These are phyloP conservation scores for Colletotrichum australisinense DNA, from an alignment of 2,329 filamentous ascomycete genomes.

Conservation along the genomic window DNA sequence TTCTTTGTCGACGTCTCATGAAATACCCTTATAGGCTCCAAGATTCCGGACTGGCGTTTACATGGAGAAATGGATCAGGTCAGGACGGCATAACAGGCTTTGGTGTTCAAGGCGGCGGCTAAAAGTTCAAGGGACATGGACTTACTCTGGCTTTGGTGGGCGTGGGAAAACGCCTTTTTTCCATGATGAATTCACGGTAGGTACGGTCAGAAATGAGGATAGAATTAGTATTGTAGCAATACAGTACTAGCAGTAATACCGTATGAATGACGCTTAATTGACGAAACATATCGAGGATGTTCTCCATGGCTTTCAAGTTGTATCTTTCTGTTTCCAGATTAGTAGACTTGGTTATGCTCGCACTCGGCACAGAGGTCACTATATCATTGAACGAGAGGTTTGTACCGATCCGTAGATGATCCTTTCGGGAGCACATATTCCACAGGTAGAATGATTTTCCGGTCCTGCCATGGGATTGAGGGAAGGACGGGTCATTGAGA, in stretches of 20 bases:
- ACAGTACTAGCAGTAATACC: background rate
- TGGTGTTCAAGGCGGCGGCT: conserved; percentile 2
- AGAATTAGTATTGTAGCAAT: background rate
- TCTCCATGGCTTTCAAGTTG: background rate
- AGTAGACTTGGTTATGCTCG: background rate
- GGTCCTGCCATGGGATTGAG: background rate
- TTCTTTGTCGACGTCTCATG: conserved; percentile 1
- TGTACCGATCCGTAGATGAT: background rate
- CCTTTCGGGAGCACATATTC: background rate
- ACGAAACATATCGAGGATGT: background rate
- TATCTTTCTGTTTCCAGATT: background rate
- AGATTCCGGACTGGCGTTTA: conserved; percentile 9
- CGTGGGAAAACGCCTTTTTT: background rate
- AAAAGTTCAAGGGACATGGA: background rate
- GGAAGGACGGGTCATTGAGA: background rate
- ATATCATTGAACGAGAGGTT: background rate
- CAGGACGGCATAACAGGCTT: conserved; percentile 3
- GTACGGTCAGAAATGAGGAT: background rate
- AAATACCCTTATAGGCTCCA: conserved; percentile 8
- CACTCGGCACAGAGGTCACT: background rate
- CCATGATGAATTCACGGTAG: background rate
- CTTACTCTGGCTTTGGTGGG: background rate
- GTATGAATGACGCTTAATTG: background rate
- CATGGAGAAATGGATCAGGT: background rate
- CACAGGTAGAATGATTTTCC: background rate